phyloP scores from a whole-genome alignment of 768 basidiomycete genomes.

The Cyclocybe aegerita region DNA sequence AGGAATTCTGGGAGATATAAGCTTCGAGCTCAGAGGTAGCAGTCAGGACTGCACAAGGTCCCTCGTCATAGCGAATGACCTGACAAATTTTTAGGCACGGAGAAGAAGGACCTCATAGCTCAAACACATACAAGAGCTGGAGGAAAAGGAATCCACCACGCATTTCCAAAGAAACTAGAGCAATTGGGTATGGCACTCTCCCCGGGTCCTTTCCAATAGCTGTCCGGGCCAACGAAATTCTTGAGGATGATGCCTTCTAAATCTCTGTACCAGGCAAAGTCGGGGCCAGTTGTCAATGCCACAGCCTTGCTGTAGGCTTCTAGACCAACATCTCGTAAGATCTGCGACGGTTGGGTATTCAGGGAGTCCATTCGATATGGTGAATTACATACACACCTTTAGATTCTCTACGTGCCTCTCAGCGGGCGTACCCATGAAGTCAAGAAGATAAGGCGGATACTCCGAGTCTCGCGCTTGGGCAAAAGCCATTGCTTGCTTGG shows the following conservation, averaged over 20 bases:
- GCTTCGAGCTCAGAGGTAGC: conserved; percentile 49
- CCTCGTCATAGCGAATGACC: conserved; percentile 72
- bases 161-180: conserved; percentile 65
- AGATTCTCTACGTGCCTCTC: conserved; percentile 79
- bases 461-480: conserved; percentile 54
- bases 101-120: neutral
- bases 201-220: conserved; percentile 55
- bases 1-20: conserved; percentile 64
- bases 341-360: conserved; percentile 36
- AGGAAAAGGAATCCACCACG: conserved; percentile 82
- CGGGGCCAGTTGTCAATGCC: conserved; percentile 43
- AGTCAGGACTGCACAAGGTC: conserved; percentile 46
- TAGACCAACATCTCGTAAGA: conserved; percentile 69
- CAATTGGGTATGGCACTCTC: conserved; percentile 29
- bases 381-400: conserved; percentile 45
- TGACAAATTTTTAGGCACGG: conserved; percentile 20
- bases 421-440: conserved; percentile 60
- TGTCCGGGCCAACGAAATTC: conserved; percentile 69
- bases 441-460: conserved; percentile 69
- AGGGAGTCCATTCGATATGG: neutral
- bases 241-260: conserved; percentile 54
- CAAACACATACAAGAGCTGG: conserved; percentile 55
- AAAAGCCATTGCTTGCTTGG: conserved; percentile 55
- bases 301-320: conserved; percentile 54
- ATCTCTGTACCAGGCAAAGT: conserved; percentile 42